A percentile compares a stretch with the other conserved stretches of the same genome.
These are phyloP conservation scores for Trichosporon faecale DNA, from an alignment of 1,284 basidiomycete species.

Conservation along the genomic window DNA sequence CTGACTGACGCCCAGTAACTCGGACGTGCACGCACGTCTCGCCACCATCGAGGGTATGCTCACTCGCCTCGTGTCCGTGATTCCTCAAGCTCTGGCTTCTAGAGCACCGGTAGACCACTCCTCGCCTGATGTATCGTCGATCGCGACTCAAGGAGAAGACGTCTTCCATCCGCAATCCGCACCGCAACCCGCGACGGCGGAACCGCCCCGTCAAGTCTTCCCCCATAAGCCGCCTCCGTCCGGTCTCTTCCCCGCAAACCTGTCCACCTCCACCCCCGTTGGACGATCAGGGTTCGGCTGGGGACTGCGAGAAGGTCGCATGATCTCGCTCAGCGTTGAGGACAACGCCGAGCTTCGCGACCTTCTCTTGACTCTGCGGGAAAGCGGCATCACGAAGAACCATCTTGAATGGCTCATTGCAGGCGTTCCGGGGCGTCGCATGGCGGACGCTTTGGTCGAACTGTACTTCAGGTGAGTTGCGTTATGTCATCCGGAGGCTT, in stretches of 20 bases:
- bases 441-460: slow-evolving; percentile 52
- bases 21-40: slow-evolving; percentile 50
- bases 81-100: slow-evolving; percentile 22
- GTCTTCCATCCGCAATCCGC: slow-evolving; percentile 43
- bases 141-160: slow-evolving; percentile 42
- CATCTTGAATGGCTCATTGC: slow-evolving; percentile 51
- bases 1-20: slow-evolving; percentile 33
- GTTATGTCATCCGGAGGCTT: background rate
- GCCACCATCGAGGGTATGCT: slow-evolving; percentile 51
- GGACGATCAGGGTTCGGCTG: slow-evolving; percentile 45
- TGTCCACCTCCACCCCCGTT: slow-evolving; percentile 36
- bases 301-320: slow-evolving; percentile 46
- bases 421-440: slow-evolving; percentile 48
- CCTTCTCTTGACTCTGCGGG: slow-evolving; percentile 48
- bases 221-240: slow-evolving; percentile 48
- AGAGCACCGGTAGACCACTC: slow-evolving; percentile 24
- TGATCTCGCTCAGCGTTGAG: slow-evolving; percentile 40
- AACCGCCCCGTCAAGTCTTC: slow-evolving; percentile 31
- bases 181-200: slow-evolving; percentile 22
- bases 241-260: slow-evolving; percentile 43
- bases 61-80: slow-evolving; percentile 39
- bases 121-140: slow-evolving; percentile 41
- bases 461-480: slow-evolving; percentile 47
- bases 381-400: slow-evolving; percentile 50
- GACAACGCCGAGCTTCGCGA: slow-evolving; percentile 47